These are phyloP conservation scores for Cercospora sesami DNA, from an alignment of 2,329 filamentous ascomycete species.

Conservation along the genomic window DNA sequence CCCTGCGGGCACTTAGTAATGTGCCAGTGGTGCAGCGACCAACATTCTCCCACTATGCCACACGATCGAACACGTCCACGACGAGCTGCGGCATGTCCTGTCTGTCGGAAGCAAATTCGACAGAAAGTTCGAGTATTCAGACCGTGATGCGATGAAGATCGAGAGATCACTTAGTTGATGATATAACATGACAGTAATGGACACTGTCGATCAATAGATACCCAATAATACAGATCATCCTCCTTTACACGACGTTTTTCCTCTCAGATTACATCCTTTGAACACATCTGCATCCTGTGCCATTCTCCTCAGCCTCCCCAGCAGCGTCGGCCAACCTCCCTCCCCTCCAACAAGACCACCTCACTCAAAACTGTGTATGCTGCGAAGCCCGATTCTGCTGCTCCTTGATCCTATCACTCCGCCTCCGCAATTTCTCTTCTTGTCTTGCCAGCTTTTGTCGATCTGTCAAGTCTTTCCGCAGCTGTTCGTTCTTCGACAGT, in stretches of 20 bases:
- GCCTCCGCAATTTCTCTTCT: slow-evolving; percentile 4
- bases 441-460: not conserved
- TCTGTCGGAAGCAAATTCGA: slow-evolving; percentile 49
- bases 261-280: not conserved
- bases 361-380: not conserved
- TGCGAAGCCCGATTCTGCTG: slow-evolving; percentile 5
- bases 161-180: too few species aligned
- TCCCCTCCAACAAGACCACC: not conserved
- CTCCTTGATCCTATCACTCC: slow-evolving; percentile 11
- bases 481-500: slow-evolving; percentile 4
- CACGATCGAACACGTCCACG: slow-evolving; percentile 44
- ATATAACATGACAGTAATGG: not conserved
- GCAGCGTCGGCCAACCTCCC: not conserved
- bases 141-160: slow-evolving; percentile 10
- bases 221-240: not conserved
- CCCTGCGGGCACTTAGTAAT: slow-evolving; percentile 58
- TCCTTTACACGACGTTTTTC: not conserved
- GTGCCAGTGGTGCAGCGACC: slow-evolving; percentile 57
- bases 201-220: not conserved
- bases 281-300: not conserved
- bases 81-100: slow-evolving; percentile 45
- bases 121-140: slow-evolving; percentile 44
- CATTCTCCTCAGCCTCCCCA: not conserved
- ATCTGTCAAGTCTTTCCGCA: slow-evolving; percentile 9
- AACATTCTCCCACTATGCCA: slow-evolving; percentile 49